These are phyloP conservation scores for Ricinus communis DNA, from an alignment of 345 rosid genomes.

Conservation along the genomic window DNA sequence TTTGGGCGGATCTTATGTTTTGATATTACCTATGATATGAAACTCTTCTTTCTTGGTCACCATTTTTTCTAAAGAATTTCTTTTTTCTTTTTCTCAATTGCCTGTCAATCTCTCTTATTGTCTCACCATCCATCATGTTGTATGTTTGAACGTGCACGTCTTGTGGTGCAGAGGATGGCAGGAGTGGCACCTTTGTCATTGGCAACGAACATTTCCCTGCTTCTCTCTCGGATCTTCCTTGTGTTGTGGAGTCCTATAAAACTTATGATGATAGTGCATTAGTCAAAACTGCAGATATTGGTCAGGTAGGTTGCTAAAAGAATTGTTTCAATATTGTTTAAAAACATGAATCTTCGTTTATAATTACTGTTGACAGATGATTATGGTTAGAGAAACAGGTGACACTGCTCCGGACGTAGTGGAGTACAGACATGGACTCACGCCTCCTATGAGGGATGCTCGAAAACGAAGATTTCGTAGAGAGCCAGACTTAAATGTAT, in stretches of 20 bases:
- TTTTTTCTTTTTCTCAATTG: neutral
- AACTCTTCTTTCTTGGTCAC: neutral
- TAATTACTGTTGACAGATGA: slow-evolving; percentile 54
- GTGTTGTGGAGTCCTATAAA: slow-evolving; percentile 89
- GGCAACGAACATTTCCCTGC: slow-evolving; percentile 73
- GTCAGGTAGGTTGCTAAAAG: slow-evolving; percentile 55
- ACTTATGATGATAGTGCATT: slow-evolving; percentile 85
- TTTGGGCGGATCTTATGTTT: neutral
- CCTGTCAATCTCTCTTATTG: neutral
- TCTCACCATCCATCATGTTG: neutral
- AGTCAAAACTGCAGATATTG: slow-evolving; percentile 89
- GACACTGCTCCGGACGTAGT: slow-evolving; percentile 74
- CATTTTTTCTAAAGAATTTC: neutral
- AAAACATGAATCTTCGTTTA: neutral
- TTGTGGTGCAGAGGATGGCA: slow-evolving; percentile 72
- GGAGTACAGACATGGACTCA: slow-evolving; percentile 91
- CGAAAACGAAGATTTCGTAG: slow-evolving; percentile 93
- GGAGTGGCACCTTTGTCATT: slow-evolving; percentile 74
- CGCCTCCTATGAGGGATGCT: slow-evolving; percentile 98
- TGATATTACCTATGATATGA: neutral
- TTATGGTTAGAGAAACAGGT: slow-evolving; percentile 84
- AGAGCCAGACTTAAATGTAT: slow-evolving; percentile 96
- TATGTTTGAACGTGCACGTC: neutral
- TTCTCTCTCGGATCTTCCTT: slow-evolving; percentile 86
- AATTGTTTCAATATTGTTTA: neutral